Evolutionary conservation across 208 protist species (phyloP).

Genomic region (Trypanosoma melophagium): DNA sequence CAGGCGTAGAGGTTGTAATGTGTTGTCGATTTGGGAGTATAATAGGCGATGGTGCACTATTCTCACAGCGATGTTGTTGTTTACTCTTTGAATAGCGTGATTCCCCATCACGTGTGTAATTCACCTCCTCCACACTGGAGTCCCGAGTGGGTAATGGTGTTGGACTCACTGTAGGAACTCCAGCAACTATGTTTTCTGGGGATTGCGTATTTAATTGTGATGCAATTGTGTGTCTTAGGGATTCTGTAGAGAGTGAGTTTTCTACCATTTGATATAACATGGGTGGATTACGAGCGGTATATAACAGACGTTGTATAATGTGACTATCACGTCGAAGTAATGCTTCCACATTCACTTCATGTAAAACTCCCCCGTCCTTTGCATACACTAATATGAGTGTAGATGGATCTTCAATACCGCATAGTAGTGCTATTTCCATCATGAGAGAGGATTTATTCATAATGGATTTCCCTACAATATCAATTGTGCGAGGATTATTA

Average conservation of each 20-base stretch:
- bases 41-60: constrained; percentile 39
- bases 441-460: constrained; percentile 28
- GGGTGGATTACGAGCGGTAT: constrained; percentile 56
- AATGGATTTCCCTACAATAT: constrained; percentile 39
- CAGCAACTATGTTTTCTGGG: no score
- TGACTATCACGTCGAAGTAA: constrained; percentile 50
- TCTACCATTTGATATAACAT: constrained; percentile 35
- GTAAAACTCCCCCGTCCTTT: constrained; percentile 31
- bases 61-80: not conserved
- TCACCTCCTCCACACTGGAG: not conserved
- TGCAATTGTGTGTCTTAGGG: not conserved
- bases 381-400: constrained; percentile 35
- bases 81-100: not conserved
- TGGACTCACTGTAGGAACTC: no score
- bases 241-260: not conserved
- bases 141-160: no score
- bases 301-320: constrained; percentile 41
- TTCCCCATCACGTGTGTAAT: not conserved
- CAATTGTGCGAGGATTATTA: constrained; percentile 30
- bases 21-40: constrained; percentile 49
- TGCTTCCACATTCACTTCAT: constrained; percentile 51
- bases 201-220: not conserved
- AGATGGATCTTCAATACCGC: constrained; percentile 26
- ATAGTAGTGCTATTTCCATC: constrained; percentile 20
- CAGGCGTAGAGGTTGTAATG: constrained; percentile 51